phyloP scores from a whole-genome alignment of 331 rosid genomes.

The Spiraea crenata region DNA sequence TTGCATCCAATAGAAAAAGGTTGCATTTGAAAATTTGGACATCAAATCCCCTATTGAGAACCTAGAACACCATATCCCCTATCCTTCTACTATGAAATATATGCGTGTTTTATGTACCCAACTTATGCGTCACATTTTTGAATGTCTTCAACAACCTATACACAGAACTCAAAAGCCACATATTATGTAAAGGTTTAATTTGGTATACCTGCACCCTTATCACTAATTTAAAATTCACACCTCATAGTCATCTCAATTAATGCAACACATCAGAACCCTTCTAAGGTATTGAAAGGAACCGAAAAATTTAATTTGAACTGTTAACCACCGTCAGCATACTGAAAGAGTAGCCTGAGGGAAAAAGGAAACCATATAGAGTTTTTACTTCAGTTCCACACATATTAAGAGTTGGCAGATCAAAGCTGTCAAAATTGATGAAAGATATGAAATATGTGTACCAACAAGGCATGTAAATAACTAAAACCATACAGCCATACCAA shows the following conservation, averaged over 20 bases:
- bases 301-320: not conserved
- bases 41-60: too few species aligned
- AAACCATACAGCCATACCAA: constrained; percentile 7
- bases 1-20: not conserved
- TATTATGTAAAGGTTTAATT: not conserved
- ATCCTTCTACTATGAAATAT: not conserved
- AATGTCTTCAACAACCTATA: not conserved
- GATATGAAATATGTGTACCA: not conserved
- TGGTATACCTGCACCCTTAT: not conserved
- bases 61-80: not conserved
- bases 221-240: not conserved
- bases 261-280: not conserved
- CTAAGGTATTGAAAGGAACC: not conserved
- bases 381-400: not conserved
- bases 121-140: not conserved
- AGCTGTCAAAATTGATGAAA: not conserved
- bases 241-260: not conserved
- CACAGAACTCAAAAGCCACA: not conserved
- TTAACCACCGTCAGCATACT: not conserved
- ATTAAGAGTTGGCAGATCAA: constrained; percentile 5
- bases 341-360: not conserved
- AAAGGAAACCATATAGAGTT: not conserved
- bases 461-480: constrained; percentile 8
- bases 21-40: too few species aligned
- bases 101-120: not conserved